Percentiles rank a stretch among this genome's conserved stretches.
These are phyloP conservation scores for Firmiana major DNA, from an alignment of 345 rosid genomes.

Conservation along the genomic window DNA sequence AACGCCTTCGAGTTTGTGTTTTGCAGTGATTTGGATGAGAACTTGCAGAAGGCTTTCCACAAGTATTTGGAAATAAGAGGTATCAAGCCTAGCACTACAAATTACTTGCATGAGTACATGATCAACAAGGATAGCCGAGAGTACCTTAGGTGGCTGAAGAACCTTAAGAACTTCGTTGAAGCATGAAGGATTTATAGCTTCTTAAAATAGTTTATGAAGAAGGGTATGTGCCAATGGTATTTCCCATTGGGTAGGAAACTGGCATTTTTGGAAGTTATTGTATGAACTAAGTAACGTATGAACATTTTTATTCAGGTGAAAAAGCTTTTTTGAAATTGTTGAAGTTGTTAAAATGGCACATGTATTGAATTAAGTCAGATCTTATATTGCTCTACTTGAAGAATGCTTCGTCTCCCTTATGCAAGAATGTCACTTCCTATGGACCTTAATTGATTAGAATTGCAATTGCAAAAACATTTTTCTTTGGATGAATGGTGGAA, in stretches of 20 bases:
- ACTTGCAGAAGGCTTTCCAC: conserved; percentile 69
- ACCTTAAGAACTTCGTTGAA: conserved; percentile 61
- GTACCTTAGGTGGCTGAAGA: conserved; percentile 63
- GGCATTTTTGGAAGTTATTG: not conserved
- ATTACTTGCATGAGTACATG: conserved; percentile 92
- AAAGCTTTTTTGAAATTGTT: not conserved
- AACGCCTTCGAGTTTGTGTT: not conserved
- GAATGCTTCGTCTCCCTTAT: not conserved
- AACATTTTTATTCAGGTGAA: not conserved
- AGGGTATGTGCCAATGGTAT: too few species aligned
- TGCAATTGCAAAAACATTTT: too few species aligned
- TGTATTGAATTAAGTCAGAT: not conserved
- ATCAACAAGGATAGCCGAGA: conserved; percentile 77
- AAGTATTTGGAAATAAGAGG: conserved; percentile 78
- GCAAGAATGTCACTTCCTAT: not conserved
- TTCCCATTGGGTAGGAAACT: not conserved
- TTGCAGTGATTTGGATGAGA: conserved; percentile 81
- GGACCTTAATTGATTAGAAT: too few species aligned
- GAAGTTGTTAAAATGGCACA: not conserved
- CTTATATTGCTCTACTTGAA: not conserved
- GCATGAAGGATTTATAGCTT: conserved; percentile 23
- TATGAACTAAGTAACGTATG: not conserved
- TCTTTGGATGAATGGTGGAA: too few species aligned
- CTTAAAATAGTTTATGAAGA: not conserved
- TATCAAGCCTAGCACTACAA: conserved; percentile 63